Evolutionary conservation across 2,329 filamentous ascomycete genomes (phyloP), one percentile per base, ranked within the genome.

Genomic region (Xylariaceae sp.): DNA sequence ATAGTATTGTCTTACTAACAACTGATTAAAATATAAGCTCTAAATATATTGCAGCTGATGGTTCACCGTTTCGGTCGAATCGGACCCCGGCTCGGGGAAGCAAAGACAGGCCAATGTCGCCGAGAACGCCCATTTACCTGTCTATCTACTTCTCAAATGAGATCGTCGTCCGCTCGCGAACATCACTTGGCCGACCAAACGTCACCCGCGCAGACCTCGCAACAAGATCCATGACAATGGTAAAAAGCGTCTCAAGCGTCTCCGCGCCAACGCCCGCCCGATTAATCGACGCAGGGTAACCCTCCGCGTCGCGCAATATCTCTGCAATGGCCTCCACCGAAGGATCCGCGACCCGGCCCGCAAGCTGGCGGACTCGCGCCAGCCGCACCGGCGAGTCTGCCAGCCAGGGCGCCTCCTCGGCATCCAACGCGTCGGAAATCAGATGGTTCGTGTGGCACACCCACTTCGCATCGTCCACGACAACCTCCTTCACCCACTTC

Each of bases 391-490:
- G 59, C 1, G 69, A 71, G 50, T 70, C 68, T 1, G 52, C 50
- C 19, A 70, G 55, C 68, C 68, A 70, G 7, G 58, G 43, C 5
- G 60, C 58, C 53, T 70, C 69, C 10, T 67, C 61, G 16, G 68
- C 62, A 16, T 61, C 68, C 1, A 54, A 44, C 16, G 65, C 63
- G 12, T 67, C 61, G 5, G 68, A 61, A 2, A 71, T n/a, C 22
- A 76, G 68, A 46, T 78, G 75, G 42, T 78, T 77, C 13, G 75
- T 73, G 55, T 77, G 75, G 5, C 63, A 69, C 9, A 75, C 64
- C 7, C 71, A 65, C 2, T 69, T 70, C 2, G 57, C 53, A 1
- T 58, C 55, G 22, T 67, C 61, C 61, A 63, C 71, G 49, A 7
- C 37, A 22, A 63, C 44, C 56, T 65, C 64, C 34, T 60, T 64